Percentiles rank a stretch among this genome's conserved stretches.
These are phyloP conservation scores for Cynanchum wilfordii DNA, from an alignment of 257 asterid species.

Conservation along the genomic window DNA sequence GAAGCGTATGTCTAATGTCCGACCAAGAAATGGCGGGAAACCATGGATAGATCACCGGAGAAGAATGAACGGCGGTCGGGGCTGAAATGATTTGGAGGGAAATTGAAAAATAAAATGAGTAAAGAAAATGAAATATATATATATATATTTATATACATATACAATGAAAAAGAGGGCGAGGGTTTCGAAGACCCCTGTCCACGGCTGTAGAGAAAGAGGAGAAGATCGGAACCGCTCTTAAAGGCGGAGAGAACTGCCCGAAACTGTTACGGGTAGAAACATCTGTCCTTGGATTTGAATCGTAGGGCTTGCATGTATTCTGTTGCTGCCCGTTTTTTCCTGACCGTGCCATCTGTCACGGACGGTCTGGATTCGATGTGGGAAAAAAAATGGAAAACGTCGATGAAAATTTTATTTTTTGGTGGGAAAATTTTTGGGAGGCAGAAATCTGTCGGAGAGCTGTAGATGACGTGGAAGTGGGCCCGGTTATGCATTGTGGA, in stretches of 20 bases:
- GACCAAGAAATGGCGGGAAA: slow-evolving; percentile 23
- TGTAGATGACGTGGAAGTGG: slow-evolving; percentile 6
- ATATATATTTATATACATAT: too few species aligned
- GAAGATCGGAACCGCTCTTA: slow-evolving; percentile 19
- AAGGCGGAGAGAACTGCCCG: slow-evolving; percentile 31
- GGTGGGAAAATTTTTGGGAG: slow-evolving; percentile 17
- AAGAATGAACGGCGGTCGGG: slow-evolving; percentile 10
- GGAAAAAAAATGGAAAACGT: slow-evolving; percentile 1
- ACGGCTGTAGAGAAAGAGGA: slow-evolving; percentile 5
- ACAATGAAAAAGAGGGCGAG: slow-evolving; percentile 1
- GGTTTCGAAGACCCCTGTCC: slow-evolving; percentile 23
- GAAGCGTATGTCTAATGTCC: slow-evolving; percentile 13
- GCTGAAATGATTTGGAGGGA: neutral
- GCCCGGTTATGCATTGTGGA: neutral
- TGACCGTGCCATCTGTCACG: slow-evolving; percentile 24
- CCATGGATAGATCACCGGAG: slow-evolving; percentile 19
- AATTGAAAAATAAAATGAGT: neutral
- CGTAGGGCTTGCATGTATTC: slow-evolving; percentile 10
- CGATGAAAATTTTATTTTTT: neutral
- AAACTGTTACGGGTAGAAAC: slow-evolving; percentile 28
- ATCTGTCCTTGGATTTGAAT: slow-evolving; percentile 16
- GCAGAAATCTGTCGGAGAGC: neutral
- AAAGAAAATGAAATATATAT: neutral
- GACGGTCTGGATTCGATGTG: slow-evolving; percentile 33
- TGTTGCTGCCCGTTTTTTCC: slow-evolving; percentile 16